Base-by-base conservation (phyloP, 306 rosid species). In the Inga oerstediana region DNA sequence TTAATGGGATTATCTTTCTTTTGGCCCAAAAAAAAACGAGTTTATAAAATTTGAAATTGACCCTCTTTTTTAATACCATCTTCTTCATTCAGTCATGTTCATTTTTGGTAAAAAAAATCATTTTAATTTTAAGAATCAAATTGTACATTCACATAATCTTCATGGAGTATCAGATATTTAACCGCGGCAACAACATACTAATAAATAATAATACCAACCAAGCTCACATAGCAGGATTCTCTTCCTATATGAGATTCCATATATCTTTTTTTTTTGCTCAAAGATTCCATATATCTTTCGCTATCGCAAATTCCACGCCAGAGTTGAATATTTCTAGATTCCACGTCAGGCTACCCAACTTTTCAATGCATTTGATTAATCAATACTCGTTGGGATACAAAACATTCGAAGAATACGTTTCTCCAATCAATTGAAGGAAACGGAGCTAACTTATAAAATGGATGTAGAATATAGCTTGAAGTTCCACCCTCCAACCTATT, bases 291-390 rank as follows among this genome's bases (percentile, higher is more conserved):
- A 22, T n/a, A 2, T 19, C 73, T 43, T 76, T 83, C 67, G 44
- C 30, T 12, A 15, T 70, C 35, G 0, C 22, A 30, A 37, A 34
- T 68, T 69, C 66, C 16, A 11, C 16, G 3, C 22, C 64, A 43
- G 8, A 54, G 4, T 62, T 34, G 19, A n/a, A 13, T 43, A 69
- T 34, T 69, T 24, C 24, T 20, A 67, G 64, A 69, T 15, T 58
- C 85, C 78, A 45, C 56, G 4, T 70, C 82, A 77, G 41, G 65
- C 14, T 54, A 64, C 39, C 39, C 3, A 24, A 24, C 10, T 11
- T 30, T 22, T 41, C 70, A 37, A 49, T 39, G 68, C 45, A 49
- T 74, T 77, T 62, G 44, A 81, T 74, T 37, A 22, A 45, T 61
- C 22, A 7, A 32, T 6, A 39, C 43, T 39, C 43, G 43, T 39